Conservation (phyloP, 805 yeast genomes). For the Yamadazyma olivae region DNA sequence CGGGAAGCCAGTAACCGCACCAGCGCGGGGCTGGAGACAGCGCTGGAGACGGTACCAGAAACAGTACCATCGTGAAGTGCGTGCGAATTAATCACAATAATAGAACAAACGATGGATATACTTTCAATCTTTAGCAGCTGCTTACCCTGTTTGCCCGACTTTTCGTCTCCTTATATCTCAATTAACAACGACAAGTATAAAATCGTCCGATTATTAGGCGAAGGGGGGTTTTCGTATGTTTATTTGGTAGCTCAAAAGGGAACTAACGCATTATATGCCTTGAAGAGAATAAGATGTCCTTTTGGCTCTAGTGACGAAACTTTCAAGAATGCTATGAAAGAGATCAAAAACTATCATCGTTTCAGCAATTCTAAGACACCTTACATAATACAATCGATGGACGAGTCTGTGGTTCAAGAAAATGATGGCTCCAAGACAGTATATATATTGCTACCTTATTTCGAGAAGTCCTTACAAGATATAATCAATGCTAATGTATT, state of each 20-base stretch:
- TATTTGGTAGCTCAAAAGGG: conserved; percentile 61
- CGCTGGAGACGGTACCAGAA: too few species aligned
- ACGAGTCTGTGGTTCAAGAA: conserved; percentile 69
- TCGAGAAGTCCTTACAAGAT: conserved; percentile 72
- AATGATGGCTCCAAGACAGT: conserved; percentile 77
- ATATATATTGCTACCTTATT: conserved; percentile 77
- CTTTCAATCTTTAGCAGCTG: background rate
- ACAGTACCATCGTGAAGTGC: too few species aligned
- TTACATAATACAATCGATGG: conserved; percentile 64
- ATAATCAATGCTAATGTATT: conserved; percentile 63
- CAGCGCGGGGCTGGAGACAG: too few species aligned
- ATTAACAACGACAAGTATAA: conserved; percentile 62
- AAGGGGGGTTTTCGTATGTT: conserved; percentile 86
- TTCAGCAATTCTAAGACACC: conserved; percentile 57
- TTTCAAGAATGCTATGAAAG: conserved; percentile 62
- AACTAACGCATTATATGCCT: conserved; percentile 54
- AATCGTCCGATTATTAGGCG: conserved; percentile 75
- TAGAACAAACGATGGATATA: too few species aligned
- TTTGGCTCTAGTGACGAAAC: conserved; percentile 75
- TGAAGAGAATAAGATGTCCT: conserved; percentile 85
- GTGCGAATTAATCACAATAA: too few species aligned
- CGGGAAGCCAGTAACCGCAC: too few species aligned
- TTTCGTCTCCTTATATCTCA: conserved; percentile 51
- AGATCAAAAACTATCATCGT: conserved; percentile 69
- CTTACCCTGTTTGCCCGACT: conserved; percentile 41